phyloP scores from a whole-genome alignment of 768 basidiomycete genomes.

The Termitomyces sp. region DNA sequence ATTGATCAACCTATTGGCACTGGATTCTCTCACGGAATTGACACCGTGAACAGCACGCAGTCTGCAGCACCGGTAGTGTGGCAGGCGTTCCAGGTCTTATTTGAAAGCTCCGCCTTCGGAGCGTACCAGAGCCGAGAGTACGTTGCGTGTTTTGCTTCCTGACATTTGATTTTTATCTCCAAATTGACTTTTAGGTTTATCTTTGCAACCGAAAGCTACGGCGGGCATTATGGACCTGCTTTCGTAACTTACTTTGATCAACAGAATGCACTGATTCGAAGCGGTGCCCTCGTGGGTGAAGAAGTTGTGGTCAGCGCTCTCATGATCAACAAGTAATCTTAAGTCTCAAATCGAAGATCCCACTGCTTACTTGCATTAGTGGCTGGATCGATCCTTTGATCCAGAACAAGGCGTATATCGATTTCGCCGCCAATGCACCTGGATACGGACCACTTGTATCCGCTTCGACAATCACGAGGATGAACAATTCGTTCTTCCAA shows the following conservation, averaged over 20 bases:
- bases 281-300: conserved; percentile 43
- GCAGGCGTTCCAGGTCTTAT: conserved; percentile 60
- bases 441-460: conserved; percentile 63
- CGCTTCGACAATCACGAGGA: conserved; percentile 36
- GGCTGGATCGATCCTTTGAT: conserved; percentile 67
- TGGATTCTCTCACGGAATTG: conserved; percentile 58
- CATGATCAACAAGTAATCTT: conserved; percentile 57
- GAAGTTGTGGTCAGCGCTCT: conserved; percentile 53
- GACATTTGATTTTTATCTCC: not conserved
- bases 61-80: conserved; percentile 57
- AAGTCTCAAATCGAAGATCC: not conserved
- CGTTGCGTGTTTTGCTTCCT: conserved; percentile 7
- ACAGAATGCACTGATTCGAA: conserved; percentile 51
- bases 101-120: conserved; percentile 51
- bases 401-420: conserved; percentile 57
- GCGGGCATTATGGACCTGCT: conserved; percentile 63
- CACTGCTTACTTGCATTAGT: conserved; percentile 25
- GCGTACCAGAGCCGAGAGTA: conserved; percentile 53
- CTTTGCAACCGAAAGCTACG: conserved; percentile 64
- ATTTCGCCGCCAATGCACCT: conserved; percentile 59
- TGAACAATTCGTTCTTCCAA: conserved; percentile 46
- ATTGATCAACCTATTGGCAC: conserved; percentile 69
- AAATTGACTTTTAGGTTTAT: conserved; percentile 43
- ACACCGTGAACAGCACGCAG: conserved; percentile 54
- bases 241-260: conserved; percentile 64